These are phyloP conservation scores for Limnomonas spitsbergensis DNA, from an alignment of 139 green algal species.

Conservation along the genomic window DNA sequence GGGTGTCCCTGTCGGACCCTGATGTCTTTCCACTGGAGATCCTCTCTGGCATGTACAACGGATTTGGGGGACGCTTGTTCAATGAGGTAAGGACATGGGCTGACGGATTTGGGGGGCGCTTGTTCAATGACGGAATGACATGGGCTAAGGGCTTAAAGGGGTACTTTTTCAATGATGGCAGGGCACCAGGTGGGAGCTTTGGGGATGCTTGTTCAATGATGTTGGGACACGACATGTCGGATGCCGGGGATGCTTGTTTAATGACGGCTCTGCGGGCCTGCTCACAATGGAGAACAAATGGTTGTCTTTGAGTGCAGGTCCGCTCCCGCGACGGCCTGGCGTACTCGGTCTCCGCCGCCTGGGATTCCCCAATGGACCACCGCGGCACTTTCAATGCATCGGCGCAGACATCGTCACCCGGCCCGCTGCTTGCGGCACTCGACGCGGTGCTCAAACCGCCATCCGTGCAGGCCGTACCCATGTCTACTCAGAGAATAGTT, in stretches of 20 bases:
- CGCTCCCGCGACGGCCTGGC: constrained; percentile 70
- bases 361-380: constrained; percentile 68
- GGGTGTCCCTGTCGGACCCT: constrained; percentile 59
- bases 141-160: too few species aligned
- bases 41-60: constrained; percentile 65
- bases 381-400: constrained; percentile 69
- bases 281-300: too few species aligned
- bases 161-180: too few species aligned
- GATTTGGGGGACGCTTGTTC: constrained; percentile 78
- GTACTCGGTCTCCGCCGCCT: constrained; percentile 68
- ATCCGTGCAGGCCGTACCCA: background rate
- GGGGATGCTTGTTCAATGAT: too few species aligned
- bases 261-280: too few species aligned
- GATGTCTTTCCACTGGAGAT: constrained; percentile 64
- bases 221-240: too few species aligned
- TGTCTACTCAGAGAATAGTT: background rate
- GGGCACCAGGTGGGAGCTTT: too few species aligned
- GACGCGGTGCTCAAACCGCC: background rate
- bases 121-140: too few species aligned
- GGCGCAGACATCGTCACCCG: constrained; percentile 57
- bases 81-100: constrained; percentile 41
- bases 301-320: constrained; percentile 38
- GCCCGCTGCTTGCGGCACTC: constrained; percentile 9
- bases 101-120: background rate
- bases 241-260: too few species aligned